Percentiles rank a stretch among this genome's conserved stretches.
These are phyloP conservation scores for Clathrus columnatus DNA, from an alignment of 768 basidiomycete species.

Conservation along the genomic window DNA sequence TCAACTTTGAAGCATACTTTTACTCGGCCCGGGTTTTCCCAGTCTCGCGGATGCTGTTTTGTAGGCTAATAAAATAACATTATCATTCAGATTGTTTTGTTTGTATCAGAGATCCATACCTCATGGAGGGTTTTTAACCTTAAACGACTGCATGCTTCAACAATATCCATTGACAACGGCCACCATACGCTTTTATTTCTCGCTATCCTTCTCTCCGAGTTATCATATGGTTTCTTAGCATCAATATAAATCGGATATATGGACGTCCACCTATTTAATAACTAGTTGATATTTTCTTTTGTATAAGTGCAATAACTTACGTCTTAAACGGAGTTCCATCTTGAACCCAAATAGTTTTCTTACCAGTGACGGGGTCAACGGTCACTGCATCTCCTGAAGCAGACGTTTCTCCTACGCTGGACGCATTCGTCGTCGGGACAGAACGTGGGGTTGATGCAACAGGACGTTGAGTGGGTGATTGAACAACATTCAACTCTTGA, in stretches of 20 bases:
- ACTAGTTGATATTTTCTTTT: neutral
- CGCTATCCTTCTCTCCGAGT: conserved; percentile 73
- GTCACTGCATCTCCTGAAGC: conserved; percentile 6
- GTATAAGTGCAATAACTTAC: neutral
- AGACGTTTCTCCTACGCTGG: conserved; percentile 6
- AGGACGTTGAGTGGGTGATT: conserved; percentile 35
- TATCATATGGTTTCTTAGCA: conserved; percentile 82
- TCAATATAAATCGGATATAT: conserved; percentile 97
- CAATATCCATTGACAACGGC: conserved; percentile 91
- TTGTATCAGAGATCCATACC: conserved; percentile 32
- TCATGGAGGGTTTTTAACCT: conserved; percentile 81
- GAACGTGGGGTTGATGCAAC: conserved; percentile 39
- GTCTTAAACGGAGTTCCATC: conserved; percentile 7
- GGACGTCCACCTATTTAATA: conserved; percentile 70
- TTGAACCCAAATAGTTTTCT: conserved; percentile 9
- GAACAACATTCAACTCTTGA: conserved; percentile 44
- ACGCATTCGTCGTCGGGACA: conserved; percentile 1
- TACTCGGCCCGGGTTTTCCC: conserved; percentile 96
- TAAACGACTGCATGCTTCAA: conserved; percentile 68
- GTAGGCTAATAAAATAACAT: conserved; percentile 21
- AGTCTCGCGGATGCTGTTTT: conserved; percentile 90
- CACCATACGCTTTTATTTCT: conserved; percentile 83
- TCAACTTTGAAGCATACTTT: conserved; percentile 89
- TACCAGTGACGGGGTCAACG: conserved; percentile 5
- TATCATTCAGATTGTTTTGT: conserved; percentile 11